Evolutionary conservation across 805 yeast species (phyloP).

Genomic region (Candida andamanensis): DNA sequence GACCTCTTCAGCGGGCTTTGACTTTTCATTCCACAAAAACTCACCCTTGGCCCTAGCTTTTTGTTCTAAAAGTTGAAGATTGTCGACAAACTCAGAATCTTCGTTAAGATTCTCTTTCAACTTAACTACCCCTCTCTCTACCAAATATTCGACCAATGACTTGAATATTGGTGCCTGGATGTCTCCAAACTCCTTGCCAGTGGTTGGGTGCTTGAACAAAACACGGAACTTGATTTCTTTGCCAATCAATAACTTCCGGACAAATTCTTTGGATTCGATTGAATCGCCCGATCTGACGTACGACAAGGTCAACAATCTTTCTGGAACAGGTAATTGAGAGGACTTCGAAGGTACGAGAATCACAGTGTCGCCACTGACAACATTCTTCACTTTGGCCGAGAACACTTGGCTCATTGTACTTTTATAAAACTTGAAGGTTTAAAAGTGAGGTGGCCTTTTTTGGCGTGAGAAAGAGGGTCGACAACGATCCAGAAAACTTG

Average conservation of each 20-base stretch:
- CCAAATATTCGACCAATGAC: slow-evolving; percentile 52
- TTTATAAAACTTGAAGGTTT: neutral
- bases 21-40: slow-evolving; percentile 50
- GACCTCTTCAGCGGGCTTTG: slow-evolving; percentile 16
- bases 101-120: slow-evolving; percentile 49
- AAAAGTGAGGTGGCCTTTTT: too few relatives aligned
- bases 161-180: slow-evolving; percentile 56
- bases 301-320: slow-evolving; percentile 60
- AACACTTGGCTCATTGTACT: slow-evolving; percentile 11
- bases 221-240: slow-evolving; percentile 58
- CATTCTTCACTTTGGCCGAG: slow-evolving; percentile 63
- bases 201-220: slow-evolving; percentile 43
- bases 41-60: slow-evolving; percentile 45
- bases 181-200: slow-evolving; percentile 69
- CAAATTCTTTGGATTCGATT: slow-evolving; percentile 55
- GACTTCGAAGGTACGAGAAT: slow-evolving; percentile 49
- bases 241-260: slow-evolving; percentile 60
- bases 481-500: too few relatives aligned
- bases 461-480: neutral
- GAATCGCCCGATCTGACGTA: slow-evolving; percentile 57
- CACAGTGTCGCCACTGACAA: slow-evolving; percentile 66
- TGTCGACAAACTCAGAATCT: slow-evolving; percentile 34
- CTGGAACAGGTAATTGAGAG: slow-evolving; percentile 43
- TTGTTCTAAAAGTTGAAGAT: slow-evolving; percentile 38
- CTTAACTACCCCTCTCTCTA: slow-evolving; percentile 58